These are phyloP conservation scores for Amanita subjunquillea DNA, from an alignment of 768 basidiomycete genomes.

Conservation along the genomic window DNA sequence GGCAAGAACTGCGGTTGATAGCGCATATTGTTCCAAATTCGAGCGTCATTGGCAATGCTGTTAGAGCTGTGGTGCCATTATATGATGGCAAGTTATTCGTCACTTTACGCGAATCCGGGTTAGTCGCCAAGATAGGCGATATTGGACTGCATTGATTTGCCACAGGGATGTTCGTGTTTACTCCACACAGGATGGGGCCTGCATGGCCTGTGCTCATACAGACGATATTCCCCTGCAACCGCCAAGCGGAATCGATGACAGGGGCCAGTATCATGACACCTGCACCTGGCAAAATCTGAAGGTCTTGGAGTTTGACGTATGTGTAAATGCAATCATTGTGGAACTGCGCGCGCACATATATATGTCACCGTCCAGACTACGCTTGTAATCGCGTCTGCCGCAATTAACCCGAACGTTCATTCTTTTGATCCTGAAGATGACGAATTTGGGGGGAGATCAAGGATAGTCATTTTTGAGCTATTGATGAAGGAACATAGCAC, in stretches of 20 bases:
- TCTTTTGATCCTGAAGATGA: constrained; percentile 21
- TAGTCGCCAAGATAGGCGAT: constrained; percentile 10
- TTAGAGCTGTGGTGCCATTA: constrained; percentile 37
- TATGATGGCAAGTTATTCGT: constrained; percentile 32
- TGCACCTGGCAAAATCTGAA: constrained; percentile 36
- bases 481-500: constrained; percentile 14
- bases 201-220: constrained; percentile 14
- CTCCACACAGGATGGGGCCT: constrained; percentile 39
- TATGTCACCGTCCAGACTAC: constrained; percentile 18
- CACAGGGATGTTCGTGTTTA: constrained; percentile 45
- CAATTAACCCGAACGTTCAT: constrained; percentile 23
- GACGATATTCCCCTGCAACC: constrained; percentile 1
- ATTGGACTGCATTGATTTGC: constrained; percentile 1
- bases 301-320: constrained; percentile 27
- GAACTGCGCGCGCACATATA: neutral
- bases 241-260: constrained; percentile 21
- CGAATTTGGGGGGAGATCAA: constrained; percentile 24
- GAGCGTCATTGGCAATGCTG: constrained; percentile 24
- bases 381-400: constrained; percentile 37
- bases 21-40: constrained; percentile 37
- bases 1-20: neutral
- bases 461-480: constrained; percentile 30
- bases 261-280: constrained; percentile 19
- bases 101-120: constrained; percentile 62
- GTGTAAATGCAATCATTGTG: neutral